Evolutionary conservation across 345 rosid genomes (phyloP), one percentile per base, ranked within the genome.

Genomic region (Balakata baccata): DNA sequence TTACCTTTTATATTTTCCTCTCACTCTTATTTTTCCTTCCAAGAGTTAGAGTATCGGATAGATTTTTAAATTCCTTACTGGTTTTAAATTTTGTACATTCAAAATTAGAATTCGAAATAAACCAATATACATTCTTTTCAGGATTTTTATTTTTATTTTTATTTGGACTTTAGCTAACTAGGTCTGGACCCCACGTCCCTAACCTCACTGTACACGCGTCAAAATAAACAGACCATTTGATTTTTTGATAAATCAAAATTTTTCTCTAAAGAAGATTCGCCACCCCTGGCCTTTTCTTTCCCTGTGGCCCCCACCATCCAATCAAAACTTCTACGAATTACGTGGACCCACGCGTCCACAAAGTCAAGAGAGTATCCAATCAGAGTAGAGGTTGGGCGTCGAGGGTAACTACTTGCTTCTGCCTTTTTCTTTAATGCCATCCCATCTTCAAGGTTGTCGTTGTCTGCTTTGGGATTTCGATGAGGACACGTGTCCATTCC

Each of bases 341-440:
- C 2, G 4, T 78, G 89, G 87, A 0, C 89, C 89, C 83, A 80
- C 83, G 86, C 77, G 84, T 69, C 70, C 43, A 41, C 5, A 69
- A 77, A 67, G 87, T 86, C 87, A 84, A 82, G 85, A 82, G 84
- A 79, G 84, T 7, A 74, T 22, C 89, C 86, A 86, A 86, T 84
- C 3, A 49, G 76, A 80, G 79, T 58, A 79, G 84, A 82, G 87
- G 59, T 60, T 58, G 74, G 78, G 66, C 78, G 78, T 63, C 53
- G 7, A 41, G 75, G 81, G 81, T 74, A 78, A 78, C 74, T 47
- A 53, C 77, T 67, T 43, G 79, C 77, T 74, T 82, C 75, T 56
- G 67, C 68, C 56, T 81, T 77, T 80, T 76, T 70, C 73, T 75
- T 80, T 86, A 73, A 73, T 75, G 79, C 79, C 68, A 71, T 78